Base-by-base conservation (phyloP, 495 filamentous ascomycete genomes). In the Arthonia radiata region DNA sequence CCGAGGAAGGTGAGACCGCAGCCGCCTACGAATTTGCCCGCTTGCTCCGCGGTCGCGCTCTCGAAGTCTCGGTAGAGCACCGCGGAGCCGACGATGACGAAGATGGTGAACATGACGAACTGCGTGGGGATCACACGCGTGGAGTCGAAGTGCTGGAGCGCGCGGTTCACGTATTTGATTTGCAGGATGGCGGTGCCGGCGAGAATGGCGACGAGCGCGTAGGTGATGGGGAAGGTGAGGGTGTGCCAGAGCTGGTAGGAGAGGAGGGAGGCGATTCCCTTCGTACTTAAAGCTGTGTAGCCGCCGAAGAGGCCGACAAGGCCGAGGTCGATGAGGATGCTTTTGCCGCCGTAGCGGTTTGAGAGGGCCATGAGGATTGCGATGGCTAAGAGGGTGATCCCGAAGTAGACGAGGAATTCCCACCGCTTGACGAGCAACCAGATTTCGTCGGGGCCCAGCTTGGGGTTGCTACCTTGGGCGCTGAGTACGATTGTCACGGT, bases 121-220 rank as follows among this genome's bases (percentile, higher is more conserved):
- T 97, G 86, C 8, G 78, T 79, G 2, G 86, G 86, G 28, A 97
- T 93, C 33, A 97, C 86, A 39, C 91, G 79, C 0, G 86, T 97
- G 0, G 82, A 83, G 46, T 92, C 79, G 51, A 97, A 97, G 28
- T 77, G 69, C 42, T 89, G 80, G 12, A 97, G 54, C 1, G 86
- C 82, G 26, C 80, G 79, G 52, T 97, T 97, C 34, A 97, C 59
- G 44, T 93, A 97, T 34, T 72, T 78, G 35, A 97, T 79, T 48
- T 97, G 86, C 64, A 93, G 74, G 29, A 94, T 50, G 12, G 86
- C 86, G 5, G 83, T 91, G 16, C 49, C 65, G 4, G 83, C 52
- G 10, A 97, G 61, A 23, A 94, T 48, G 23, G 70, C 59, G 2
- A 75, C 48, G 8, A 94, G 61, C 1, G 71, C 63, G 40, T 94